phyloP scores from a whole-genome alignment of 257 asterid genomes.

The Solanum pimpinellifolium region DNA sequence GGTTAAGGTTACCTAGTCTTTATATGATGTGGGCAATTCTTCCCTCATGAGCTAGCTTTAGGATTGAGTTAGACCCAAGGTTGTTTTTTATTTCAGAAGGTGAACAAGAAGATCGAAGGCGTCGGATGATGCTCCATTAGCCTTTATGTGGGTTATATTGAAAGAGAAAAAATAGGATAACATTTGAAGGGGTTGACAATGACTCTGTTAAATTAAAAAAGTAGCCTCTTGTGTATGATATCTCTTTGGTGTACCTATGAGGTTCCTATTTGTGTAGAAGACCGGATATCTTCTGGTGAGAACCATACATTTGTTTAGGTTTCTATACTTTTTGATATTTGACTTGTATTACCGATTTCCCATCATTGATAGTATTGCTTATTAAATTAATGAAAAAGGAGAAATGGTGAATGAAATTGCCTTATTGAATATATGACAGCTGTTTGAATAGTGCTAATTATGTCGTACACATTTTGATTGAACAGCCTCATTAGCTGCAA shows the following conservation, averaged over 20 bases:
- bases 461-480: background rate
- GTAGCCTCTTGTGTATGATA: background rate
- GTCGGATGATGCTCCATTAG: background rate
- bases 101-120: background rate
- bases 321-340: background rate
- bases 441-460: background rate
- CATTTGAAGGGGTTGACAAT: background rate
- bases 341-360: background rate
- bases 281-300: background rate
- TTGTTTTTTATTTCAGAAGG: background rate
- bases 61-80: background rate
- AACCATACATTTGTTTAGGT: background rate
- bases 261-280: background rate
- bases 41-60: background rate
- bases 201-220: background rate
- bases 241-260: background rate
- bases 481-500: background rate
- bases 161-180: background rate
- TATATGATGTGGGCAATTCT: background rate
- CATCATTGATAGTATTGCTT: background rate
- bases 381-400: background rate
- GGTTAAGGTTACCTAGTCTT: background rate
- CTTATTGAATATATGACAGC: background rate
- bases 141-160: background rate
- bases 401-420: background rate